Conservation (phyloP, 169 alveolate species). For the Plasmodium fragile region DNA sequence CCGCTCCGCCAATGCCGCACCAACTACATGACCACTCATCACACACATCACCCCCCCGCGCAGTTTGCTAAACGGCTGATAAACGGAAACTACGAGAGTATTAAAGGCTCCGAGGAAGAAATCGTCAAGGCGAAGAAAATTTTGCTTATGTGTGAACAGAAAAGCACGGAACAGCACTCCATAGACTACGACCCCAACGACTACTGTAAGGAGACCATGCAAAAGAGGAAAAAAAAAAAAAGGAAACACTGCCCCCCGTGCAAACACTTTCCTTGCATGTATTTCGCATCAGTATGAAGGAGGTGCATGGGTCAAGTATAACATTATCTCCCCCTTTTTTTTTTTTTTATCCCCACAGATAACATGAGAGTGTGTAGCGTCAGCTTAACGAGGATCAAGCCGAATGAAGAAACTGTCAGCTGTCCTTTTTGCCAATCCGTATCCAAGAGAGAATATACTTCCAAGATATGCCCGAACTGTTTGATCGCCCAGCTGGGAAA, state of each 20-base stretch:
- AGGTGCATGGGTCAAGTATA: background rate
- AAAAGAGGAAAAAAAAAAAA: background rate
- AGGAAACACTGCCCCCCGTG: background rate
- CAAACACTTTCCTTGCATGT: background rate
- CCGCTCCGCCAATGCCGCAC: background rate
- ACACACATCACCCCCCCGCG: background rate
- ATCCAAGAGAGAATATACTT: slow-evolving; percentile 31
- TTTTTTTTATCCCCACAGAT: background rate
- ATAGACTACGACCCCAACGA: slow-evolving; percentile 81
- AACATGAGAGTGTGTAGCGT: slow-evolving; percentile 48
- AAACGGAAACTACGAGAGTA: slow-evolving; percentile 69
- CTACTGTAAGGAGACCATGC: slow-evolving; percentile 58
- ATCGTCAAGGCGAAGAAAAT: slow-evolving; percentile 79
- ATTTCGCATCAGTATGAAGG: background rate
- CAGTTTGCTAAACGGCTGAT: slow-evolving; percentile 72
- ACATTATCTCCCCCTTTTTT: background rate
- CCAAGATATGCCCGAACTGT: slow-evolving; percentile 58
- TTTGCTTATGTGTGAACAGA: slow-evolving; percentile 80
- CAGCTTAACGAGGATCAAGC: slow-evolving; percentile 48
- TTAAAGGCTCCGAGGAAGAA: slow-evolving; percentile 78
- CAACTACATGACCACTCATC: background rate
- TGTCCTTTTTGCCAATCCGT: slow-evolving; percentile 73
- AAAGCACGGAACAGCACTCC: slow-evolving; percentile 79
- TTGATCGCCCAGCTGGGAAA: slow-evolving; percentile 61
- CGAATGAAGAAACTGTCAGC: slow-evolving; percentile 32